phyloP scores from a whole-genome alignment of 345 rosid species.

The Aegle marmelos region DNA sequence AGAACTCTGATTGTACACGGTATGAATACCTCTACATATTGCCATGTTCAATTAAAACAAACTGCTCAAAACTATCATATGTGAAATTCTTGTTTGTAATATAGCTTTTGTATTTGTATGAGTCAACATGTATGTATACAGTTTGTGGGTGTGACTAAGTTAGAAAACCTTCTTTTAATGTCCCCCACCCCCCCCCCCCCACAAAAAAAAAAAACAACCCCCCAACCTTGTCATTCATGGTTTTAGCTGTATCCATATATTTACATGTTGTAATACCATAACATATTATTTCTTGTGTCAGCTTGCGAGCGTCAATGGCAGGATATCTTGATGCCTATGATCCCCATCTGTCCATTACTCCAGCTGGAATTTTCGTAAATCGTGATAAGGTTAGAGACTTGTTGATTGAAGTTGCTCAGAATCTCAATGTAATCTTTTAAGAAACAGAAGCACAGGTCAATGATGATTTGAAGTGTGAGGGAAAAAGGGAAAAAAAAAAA shows the following conservation, averaged over 20 bases:
- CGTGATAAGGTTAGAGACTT: conserved; percentile 63
- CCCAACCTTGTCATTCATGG: neutral
- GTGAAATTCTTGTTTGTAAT: neutral
- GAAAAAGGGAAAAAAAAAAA: neutral
- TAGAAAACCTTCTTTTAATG: neutral
- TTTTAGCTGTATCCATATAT: neutral
- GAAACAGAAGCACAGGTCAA: neutral
- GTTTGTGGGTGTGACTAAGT: neutral
- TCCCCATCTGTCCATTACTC: conserved; percentile 62
- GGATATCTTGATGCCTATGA: conserved; percentile 89
- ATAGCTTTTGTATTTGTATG: neutral
- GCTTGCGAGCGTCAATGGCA: conserved; percentile 94
- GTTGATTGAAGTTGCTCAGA: conserved; percentile 1
- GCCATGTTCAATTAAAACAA: neutral
- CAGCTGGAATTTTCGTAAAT: conserved; percentile 85
- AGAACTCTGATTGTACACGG: conserved; percentile 89
- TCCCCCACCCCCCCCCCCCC: too few relatives aligned
- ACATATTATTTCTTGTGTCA: conserved; percentile 18
- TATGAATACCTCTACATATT: conserved; percentile 22
- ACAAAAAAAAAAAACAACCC: too few relatives aligned
- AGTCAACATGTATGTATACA: neutral
- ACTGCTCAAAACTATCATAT: neutral
- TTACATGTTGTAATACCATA: too few relatives aligned
- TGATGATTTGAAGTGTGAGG: neutral
- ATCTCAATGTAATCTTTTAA: neutral